Evolutionary conservation across 768 basidiomycete species (phyloP).

Genomic region (Jaapia argillacea): DNA sequence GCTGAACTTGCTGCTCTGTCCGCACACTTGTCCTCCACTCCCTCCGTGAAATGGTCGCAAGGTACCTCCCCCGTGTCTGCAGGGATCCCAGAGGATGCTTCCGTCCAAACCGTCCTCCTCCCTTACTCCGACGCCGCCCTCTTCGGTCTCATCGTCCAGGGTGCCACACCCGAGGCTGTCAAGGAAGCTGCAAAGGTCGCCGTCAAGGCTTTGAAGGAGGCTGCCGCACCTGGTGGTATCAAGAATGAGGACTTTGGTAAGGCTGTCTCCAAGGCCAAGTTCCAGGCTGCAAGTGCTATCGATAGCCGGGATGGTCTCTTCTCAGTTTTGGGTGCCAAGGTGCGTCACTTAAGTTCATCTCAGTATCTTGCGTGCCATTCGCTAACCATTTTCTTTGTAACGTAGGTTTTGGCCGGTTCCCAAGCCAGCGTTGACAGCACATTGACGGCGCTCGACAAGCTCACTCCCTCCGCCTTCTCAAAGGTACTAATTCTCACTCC

Average conservation of each 20-base stretch:
- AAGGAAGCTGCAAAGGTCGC: slow-evolving; percentile 62
- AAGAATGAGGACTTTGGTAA: slow-evolving; percentile 64
- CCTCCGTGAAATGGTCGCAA: slow-evolving; percentile 82
- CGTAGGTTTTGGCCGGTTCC: slow-evolving; percentile 52
- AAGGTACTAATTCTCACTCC: slow-evolving; percentile 53
- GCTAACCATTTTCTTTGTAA: neutral
- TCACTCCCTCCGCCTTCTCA: slow-evolving; percentile 54
- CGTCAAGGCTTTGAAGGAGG: slow-evolving; percentile 51
- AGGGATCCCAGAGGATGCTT: slow-evolving; percentile 45
- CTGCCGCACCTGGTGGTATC: slow-evolving; percentile 29
- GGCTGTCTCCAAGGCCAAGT: slow-evolving; percentile 85
- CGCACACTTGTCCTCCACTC: slow-evolving; percentile 67
- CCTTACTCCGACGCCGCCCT: slow-evolving; percentile 90
- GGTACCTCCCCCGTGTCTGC: slow-evolving; percentile 61
- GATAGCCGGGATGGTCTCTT: slow-evolving; percentile 68
- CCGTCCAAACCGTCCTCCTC: slow-evolving; percentile 66
- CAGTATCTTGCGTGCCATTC: too few species aligned
- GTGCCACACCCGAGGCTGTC: slow-evolving; percentile 48
- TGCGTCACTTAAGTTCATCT: slow-evolving; percentile 19
- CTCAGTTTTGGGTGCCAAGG: slow-evolving; percentile 53
- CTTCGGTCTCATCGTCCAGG: slow-evolving; percentile 76
- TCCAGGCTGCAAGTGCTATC: slow-evolving; percentile 56
- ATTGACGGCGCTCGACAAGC: slow-evolving; percentile 61
- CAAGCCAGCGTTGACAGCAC: slow-evolving; percentile 48
- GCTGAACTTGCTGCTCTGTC: slow-evolving; percentile 73